Conservation (phyloP, 805 yeast genomes). For the Kluyveromyces dobzhanskii region DNA sequence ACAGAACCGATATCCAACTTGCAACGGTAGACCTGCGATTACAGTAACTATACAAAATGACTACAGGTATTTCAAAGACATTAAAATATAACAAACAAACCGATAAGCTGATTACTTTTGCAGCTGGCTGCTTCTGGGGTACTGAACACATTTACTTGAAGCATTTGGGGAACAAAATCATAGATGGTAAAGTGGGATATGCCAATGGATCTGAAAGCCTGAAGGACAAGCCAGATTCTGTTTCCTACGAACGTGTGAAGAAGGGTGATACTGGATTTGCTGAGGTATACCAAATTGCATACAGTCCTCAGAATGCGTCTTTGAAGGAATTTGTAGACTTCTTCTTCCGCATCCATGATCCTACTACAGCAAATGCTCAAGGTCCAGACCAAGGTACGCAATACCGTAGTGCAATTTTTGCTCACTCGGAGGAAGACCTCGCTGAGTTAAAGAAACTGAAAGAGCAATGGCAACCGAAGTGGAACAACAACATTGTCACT, state of each 20-base stretch:
- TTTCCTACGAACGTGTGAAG: constrained; percentile 64
- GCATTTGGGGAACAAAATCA: constrained; percentile 50
- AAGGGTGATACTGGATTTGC: constrained; percentile 67
- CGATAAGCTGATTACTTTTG: constrained; percentile 48
- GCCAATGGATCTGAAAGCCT: constrained; percentile 59
- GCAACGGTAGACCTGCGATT: too few relatives aligned
- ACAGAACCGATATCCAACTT: too few relatives aligned
- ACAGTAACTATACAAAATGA: constrained; percentile 7
- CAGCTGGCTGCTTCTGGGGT: constrained; percentile 82
- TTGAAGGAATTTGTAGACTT: constrained; percentile 64
- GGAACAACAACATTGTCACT: constrained; percentile 65
- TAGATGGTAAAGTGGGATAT: constrained; percentile 81
- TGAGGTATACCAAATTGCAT: constrained; percentile 77
- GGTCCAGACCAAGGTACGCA: constrained; percentile 89
- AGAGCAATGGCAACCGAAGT: constrained; percentile 55
- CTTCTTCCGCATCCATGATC: constrained; percentile 90
- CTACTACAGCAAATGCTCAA: constrained; percentile 74
- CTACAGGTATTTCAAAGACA: constrained; percentile 30
- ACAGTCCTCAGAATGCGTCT: constrained; percentile 57
- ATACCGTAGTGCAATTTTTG: constrained; percentile 76
- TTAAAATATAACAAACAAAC: constrained; percentile 36
- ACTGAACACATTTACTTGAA: constrained; percentile 77
- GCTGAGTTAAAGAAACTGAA: constrained; percentile 38
- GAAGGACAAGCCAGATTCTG: constrained; percentile 33
- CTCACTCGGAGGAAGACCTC: constrained; percentile 42